Base-by-base conservation (phyloP, 495 filamentous ascomycete genomes). In the Aspergillus coremiiformis region DNA sequence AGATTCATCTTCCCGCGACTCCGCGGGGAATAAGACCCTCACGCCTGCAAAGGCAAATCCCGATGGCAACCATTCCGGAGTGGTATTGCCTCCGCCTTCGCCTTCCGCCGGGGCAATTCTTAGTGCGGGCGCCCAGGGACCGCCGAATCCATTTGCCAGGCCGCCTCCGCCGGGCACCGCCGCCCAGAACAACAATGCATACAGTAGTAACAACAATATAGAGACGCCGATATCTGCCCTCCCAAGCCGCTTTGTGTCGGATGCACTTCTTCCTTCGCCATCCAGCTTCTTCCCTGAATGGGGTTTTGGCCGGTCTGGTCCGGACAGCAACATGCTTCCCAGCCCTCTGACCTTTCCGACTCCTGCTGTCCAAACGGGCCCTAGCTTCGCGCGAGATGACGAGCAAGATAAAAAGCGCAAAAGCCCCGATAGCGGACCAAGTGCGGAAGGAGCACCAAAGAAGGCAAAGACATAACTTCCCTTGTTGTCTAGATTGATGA, bases 181-280 rank as follows among this genome's bases (percentile, higher is more conserved):
- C 7, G 37, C 64, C 9, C 66, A 71, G 48, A 68, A 64, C 15
- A 74, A 60, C 51, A 73, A 54, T 66, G 82, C 63, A 64, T 69
- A 80, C 35, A 82, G 78, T 55, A 83, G 74, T 49, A 83, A 80
- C 50, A 87, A 86, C 64, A 85, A 88, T 55, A 91, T 90, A 53
- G 90, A 96, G 59, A 97, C 93, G 4, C 93, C 93, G 0, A 91
- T 95, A n/a, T 96, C 92, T n/a, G 92, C 93, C 3, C 76, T 98
- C 7, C 93, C 93, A 2, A 93, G 87, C 44, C 81, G 91, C 21
- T 96, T 97, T 66, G 83, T 96, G 39, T 84, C 83, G 23, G 85
- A 88, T 57, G 85, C 86, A 7, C 81, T 94, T 26, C 76, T 96
- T 19, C 91, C 93, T 1, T 90, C 85, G 37, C 93, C 93, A 2